Evolutionary conservation across 78 protist genomes (phyloP).

Genomic region (Creolimax fragrantissima): DNA sequence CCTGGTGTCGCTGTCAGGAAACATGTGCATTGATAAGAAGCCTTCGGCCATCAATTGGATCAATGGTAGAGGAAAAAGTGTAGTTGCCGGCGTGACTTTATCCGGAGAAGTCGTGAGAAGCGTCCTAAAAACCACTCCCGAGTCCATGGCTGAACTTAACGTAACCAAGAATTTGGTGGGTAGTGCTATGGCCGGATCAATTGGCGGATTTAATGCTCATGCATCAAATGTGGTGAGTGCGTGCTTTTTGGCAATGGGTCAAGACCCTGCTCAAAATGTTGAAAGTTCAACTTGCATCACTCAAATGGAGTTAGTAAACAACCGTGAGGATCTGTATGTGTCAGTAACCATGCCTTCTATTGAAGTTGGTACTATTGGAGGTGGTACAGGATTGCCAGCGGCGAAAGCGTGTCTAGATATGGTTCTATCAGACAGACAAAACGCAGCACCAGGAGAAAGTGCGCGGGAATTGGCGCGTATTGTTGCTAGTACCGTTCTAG

Average conservation of each 20-base stretch:
- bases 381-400: conserved; percentile 85
- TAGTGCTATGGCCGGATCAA: conserved; percentile 86
- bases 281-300: conserved; percentile 87
- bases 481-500: conserved; percentile 75
- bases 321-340: conserved; percentile 48
- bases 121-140: conserved; percentile 69
- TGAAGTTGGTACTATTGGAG: conserved; percentile 96
- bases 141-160: conserved; percentile 52
- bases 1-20: conserved; percentile 58
- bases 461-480: conserved; percentile 69
- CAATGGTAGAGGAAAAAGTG: conserved; percentile 87
- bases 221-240: conserved; percentile 93
- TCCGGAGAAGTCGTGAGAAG: conserved; percentile 47
- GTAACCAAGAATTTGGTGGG: conserved; percentile 82
- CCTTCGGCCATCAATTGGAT: conserved; percentile 81
- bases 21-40: conserved; percentile 83
- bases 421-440: not conserved
- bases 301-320: conserved; percentile 49
- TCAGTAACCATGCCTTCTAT: conserved; percentile 88
- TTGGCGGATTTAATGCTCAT: conserved; percentile 94
- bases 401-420: not conserved
- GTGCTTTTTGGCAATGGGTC: conserved; percentile 89
- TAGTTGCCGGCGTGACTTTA: conserved; percentile 77
- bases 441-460: conserved; percentile 36
- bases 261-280: conserved; percentile 85